Percentiles rank a stretch among this genome's conserved stretches.
phyloP scores from a whole-genome alignment of 2,329 filamentous ascomycete genomes.

The Purpureocillium takamizusanense region DNA sequence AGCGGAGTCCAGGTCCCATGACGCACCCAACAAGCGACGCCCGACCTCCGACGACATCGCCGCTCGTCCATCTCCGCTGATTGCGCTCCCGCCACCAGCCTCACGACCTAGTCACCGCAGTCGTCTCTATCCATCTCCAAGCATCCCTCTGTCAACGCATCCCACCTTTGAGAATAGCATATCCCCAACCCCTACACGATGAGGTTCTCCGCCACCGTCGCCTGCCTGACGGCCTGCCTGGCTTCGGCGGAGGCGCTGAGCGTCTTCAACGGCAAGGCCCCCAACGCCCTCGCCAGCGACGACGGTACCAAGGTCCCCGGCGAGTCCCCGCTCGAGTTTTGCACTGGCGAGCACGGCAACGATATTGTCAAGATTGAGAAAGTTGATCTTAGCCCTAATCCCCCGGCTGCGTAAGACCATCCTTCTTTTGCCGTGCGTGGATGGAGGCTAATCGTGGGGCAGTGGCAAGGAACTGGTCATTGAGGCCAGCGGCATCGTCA shows the following conservation, averaged over 20 bases:
- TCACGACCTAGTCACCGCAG: not conserved
- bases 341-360: slow-evolving; percentile 52
- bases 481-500: slow-evolving; percentile 67
- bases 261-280: slow-evolving; percentile 24
- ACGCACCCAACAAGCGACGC: slow-evolving; percentile 20
- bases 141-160: not conserved
- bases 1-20: slow-evolving; percentile 22
- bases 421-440: not conserved
- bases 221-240: slow-evolving; percentile 35
- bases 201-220: slow-evolving; percentile 30
- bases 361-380: slow-evolving; percentile 69
- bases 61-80: not conserved
- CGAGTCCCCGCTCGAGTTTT: slow-evolving; percentile 77
- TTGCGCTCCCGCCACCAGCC: no score
- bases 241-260: slow-evolving; percentile 36
- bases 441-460: slow-evolving; percentile 13
- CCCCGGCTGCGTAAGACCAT: slow-evolving; percentile 63
- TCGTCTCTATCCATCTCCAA: not conserved
- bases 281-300: slow-evolving; percentile 29
- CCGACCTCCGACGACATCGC: not conserved
- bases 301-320: slow-evolving; percentile 63
- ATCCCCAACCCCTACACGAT: slow-evolving; percentile 12
- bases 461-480: slow-evolving; percentile 76
- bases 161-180: no score
- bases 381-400: slow-evolving; percentile 79